These are phyloP conservation scores for Fraxinus cuspidata DNA, from an alignment of 257 asterid genomes.

Conservation along the genomic window DNA sequence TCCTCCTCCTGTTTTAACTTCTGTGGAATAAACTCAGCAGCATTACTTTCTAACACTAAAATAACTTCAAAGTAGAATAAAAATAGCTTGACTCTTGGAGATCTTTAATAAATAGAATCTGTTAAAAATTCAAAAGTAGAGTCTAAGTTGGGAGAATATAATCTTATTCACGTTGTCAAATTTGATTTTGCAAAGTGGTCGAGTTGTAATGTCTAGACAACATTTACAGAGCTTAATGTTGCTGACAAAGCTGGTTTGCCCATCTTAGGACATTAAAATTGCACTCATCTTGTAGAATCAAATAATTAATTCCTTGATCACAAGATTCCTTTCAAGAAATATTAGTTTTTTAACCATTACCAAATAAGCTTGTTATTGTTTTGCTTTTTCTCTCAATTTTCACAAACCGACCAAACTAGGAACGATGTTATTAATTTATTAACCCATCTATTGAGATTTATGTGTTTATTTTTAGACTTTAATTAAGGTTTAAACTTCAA, in stretches of 20 bases:
- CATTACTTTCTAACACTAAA: no score
- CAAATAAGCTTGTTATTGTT: no score
- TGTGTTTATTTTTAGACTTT: no score
- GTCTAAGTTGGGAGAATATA: neutral
- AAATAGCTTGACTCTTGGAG: neutral
- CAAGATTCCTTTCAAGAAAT: neutral
- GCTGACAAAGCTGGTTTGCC: constrained; percentile 6
- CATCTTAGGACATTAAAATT: neutral
- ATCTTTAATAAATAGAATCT: neutral
- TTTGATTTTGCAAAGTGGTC: neutral
- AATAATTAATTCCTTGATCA: neutral
- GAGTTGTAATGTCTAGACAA: constrained; percentile 3
- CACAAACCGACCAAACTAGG: no score
- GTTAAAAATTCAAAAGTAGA: neutral
- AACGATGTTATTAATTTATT: no score
- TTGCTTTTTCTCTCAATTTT: no score
- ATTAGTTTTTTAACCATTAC: neutral
- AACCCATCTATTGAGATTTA: no score
- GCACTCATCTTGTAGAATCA: neutral
- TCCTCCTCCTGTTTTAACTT: neutral
- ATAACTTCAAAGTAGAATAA: neutral
- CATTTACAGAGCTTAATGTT: neutral
- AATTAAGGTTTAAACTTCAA: no score
- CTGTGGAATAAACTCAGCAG: neutral
- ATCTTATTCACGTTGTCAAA: neutral